Evolutionary conservation across 2,329 filamentous ascomycete genomes (phyloP).

Genomic region (Pleomassaria siparia): DNA sequence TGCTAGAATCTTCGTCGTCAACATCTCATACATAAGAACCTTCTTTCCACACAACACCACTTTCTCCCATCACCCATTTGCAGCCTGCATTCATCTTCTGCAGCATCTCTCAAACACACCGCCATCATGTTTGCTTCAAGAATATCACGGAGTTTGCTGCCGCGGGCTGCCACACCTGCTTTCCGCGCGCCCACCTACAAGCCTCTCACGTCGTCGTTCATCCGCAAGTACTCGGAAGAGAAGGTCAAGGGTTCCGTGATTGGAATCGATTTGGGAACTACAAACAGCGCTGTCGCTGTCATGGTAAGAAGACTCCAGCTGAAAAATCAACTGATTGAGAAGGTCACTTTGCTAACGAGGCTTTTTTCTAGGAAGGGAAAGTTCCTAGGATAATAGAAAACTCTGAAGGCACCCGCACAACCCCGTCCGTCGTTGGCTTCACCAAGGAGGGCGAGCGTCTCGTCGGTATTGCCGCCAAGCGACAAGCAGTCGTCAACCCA

Average conservation of each 20-base stretch:
- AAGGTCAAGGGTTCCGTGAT: slow-evolving; percentile 97
- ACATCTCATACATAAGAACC: slow-evolving; percentile 12
- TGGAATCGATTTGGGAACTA: slow-evolving; percentile 97
- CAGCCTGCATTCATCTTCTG: slow-evolving; percentile 32
- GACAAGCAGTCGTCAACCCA: slow-evolving; percentile 96
- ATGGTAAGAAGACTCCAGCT: too few relatives aligned
- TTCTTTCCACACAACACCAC: slow-evolving; percentile 11
- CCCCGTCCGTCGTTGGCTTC: slow-evolving; percentile 93
- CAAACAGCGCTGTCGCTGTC: slow-evolving; percentile 94
- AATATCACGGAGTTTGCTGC: slow-evolving; percentile 58
- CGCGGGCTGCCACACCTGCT: slow-evolving; percentile 70
- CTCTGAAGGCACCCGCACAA: slow-evolving; percentile 89
- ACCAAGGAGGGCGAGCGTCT: slow-evolving; percentile 93
- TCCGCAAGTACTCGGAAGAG: slow-evolving; percentile 66
- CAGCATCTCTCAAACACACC: slow-evolving; percentile 30
- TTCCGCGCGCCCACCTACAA: slow-evolving; percentile 66
- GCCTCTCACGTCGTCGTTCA: slow-evolving; percentile 71
- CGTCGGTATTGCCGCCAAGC: slow-evolving; percentile 96
- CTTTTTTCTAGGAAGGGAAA: too few relatives aligned
- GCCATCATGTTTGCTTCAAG: slow-evolving; percentile 44
- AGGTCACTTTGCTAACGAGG: too few relatives aligned
- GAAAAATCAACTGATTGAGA: too few relatives aligned
- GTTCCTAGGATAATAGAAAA: slow-evolving; percentile 95
- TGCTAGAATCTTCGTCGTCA: slow-evolving; percentile 13
- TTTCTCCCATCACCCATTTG: slow-evolving; percentile 14